Percentiles rank a stretch among this genome's conserved stretches.
Evolutionary conservation across 495 filamentous ascomycete genomes (phyloP).

Genomic region (Aspergillus hancockii): DNA sequence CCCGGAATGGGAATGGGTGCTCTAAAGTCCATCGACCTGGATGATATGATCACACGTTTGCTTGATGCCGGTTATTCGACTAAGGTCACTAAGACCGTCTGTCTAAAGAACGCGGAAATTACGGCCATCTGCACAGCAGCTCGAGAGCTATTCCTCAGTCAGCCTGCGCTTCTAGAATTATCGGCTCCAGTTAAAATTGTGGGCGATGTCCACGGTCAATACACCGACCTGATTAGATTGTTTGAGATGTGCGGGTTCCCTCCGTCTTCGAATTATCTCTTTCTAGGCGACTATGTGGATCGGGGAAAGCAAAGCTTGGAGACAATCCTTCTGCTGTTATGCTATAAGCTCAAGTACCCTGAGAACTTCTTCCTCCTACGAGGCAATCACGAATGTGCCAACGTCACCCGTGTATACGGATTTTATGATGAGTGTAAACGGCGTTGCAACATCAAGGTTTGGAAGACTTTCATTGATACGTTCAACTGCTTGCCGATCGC

Average conservation of each 20-base stretch:
- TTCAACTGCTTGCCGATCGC: constrained; percentile 98
- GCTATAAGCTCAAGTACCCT: constrained; percentile 98
- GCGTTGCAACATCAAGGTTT: constrained; percentile 95
- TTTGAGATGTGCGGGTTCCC: constrained; percentile 99
- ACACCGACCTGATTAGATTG: constrained; percentile 94
- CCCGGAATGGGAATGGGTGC: constrained; percentile 61
- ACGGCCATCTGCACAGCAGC: constrained; percentile 85
- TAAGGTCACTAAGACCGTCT: constrained; percentile 96
- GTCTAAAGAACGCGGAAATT: constrained; percentile 96
- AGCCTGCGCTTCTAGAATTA: constrained; percentile 89
- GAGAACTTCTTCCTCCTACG: constrained; percentile 98
- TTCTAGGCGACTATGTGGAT: constrained; percentile 97
- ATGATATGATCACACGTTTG: constrained; percentile 95
- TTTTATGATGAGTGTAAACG: constrained; percentile 99
- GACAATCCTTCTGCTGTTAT: constrained; percentile 91
- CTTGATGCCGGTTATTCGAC: constrained; percentile 93
- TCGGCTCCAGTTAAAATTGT: constrained; percentile 98
- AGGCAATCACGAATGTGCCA: constrained; percentile 98
- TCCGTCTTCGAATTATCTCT: constrained; percentile 89
- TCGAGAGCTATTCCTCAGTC: constrained; percentile 84
- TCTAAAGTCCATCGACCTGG: constrained; percentile 87
- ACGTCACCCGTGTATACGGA: constrained; percentile 96
- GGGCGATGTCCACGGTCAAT: constrained; percentile 97
- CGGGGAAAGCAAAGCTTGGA: constrained; percentile 96
- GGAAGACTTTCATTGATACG: constrained; percentile 98